Percentiles rank a stretch among this genome's conserved stretches.
phyloP scores from a whole-genome alignment of 1,284 basidiomycete genomes.

The Tilletia horrida region DNA sequence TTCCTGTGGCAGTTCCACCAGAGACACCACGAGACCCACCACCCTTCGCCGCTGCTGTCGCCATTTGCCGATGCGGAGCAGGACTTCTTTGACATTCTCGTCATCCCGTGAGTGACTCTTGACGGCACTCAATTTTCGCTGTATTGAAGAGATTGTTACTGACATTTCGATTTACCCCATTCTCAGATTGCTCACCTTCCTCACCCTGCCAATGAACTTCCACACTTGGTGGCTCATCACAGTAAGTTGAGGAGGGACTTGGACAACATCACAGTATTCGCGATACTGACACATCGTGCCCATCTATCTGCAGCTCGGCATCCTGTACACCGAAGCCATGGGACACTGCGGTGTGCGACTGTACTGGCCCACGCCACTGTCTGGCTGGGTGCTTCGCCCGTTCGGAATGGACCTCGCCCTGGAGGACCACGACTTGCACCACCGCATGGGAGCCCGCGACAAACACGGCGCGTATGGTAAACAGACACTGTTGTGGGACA shows the following conservation, averaged over 20 bases:
- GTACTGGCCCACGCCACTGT: constrained; percentile 38
- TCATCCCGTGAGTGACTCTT: constrained; percentile 8
- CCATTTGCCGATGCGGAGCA: constrained; percentile 44
- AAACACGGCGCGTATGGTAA: constrained; percentile 12
- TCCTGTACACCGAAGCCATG: constrained; percentile 44
- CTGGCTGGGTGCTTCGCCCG: constrained; percentile 7
- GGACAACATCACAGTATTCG: too few relatives aligned
- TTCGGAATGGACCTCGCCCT: constrained; percentile 19
- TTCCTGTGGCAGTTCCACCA: constrained; percentile 31
- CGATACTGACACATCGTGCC: background rate
- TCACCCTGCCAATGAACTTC: background rate
- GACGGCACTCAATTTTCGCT: background rate
- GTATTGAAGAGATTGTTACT: too few relatives aligned
- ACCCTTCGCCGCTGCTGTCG: constrained; percentile 37
- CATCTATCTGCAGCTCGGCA: constrained; percentile 29
- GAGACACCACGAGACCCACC: constrained; percentile 43
- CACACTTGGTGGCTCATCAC: constrained; percentile 9
- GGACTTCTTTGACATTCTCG: constrained; percentile 42
- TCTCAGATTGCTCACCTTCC: background rate
- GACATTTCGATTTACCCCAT: background rate
- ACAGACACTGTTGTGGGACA: constrained; percentile 19
- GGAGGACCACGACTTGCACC: constrained; percentile 21
- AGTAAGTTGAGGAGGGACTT: background rate
- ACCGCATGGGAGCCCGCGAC: constrained; percentile 16
- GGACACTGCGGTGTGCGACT: constrained; percentile 47